These are phyloP conservation scores for Posidonia oceanica DNA, from an alignment of 116 monocot genomes.

Conservation along the genomic window DNA sequence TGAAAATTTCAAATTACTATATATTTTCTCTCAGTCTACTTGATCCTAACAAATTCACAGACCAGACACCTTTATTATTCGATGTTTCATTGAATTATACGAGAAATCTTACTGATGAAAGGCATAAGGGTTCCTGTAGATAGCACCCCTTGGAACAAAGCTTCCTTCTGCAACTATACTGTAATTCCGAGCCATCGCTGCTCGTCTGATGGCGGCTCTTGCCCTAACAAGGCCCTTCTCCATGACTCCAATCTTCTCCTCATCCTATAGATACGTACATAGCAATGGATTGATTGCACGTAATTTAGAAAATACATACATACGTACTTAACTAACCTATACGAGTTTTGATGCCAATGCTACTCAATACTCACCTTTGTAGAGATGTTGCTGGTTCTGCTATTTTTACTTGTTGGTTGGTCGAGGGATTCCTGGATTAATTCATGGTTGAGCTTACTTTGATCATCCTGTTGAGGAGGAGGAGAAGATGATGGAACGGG, in stretches of 20 bases:
- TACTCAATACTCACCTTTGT: not conserved
- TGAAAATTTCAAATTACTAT: not conserved
- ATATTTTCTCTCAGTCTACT: no score
- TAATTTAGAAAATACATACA: not conserved
- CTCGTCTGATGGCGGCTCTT: constrained; percentile 5
- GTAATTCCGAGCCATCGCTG: not conserved
- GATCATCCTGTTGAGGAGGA: not conserved
- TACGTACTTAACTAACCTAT: not conserved
- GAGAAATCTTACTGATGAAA: constrained; percentile 7
- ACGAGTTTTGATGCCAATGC: no score
- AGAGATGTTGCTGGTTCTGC: not conserved
- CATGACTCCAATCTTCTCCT: not conserved
- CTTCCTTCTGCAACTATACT: not conserved
- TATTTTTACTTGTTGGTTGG: no score
- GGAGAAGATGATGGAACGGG: not conserved
- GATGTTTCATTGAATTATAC: not conserved
- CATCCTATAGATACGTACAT: not conserved
- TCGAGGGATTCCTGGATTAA: not conserved
- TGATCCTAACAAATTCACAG: not conserved
- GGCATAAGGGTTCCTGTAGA: constrained; percentile 9
- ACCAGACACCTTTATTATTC: not conserved
- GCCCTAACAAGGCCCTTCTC: constrained; percentile 9
- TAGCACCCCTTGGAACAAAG: constrained; percentile 6
- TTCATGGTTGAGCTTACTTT: not conserved
- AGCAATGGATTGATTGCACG: no score